A percentile compares a stretch with the other conserved stretches of the same genome.
Conservation (phyloP, 441 rosid species). For the Capsella rubella region DNA sequence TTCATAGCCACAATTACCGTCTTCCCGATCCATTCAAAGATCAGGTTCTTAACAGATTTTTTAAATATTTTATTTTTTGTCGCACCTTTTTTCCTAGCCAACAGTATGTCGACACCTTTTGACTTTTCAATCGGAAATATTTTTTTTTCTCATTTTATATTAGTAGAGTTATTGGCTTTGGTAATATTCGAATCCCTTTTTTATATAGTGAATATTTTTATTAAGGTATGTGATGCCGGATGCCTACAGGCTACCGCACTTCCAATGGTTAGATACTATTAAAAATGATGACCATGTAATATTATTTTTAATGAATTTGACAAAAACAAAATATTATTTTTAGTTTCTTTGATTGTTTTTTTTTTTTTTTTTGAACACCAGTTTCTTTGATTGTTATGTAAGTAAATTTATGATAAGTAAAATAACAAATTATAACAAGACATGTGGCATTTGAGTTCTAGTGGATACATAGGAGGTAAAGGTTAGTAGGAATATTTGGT, state of each 20-base stretch:
- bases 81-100: neutral
- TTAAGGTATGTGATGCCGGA: too few relatives aligned
- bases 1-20: slow-evolving; percentile 92
- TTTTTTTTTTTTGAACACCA: too few relatives aligned
- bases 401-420: too few relatives aligned
- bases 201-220: too few relatives aligned
- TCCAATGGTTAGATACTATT: neutral
- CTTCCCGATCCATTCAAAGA: slow-evolving; percentile 66
- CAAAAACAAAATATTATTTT: too few relatives aligned
- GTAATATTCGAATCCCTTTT: neutral
- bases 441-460: too few relatives aligned
- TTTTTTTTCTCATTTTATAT: neutral
- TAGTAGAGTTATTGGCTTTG: neutral
- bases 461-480: neutral
- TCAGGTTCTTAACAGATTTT: slow-evolving; percentile 53
- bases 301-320: too few relatives aligned
- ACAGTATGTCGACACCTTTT: neutral
- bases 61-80: neutral
- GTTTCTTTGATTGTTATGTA: too few relatives aligned
- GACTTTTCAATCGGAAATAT: neutral
- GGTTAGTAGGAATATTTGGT: neutral
- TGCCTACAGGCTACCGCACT: too few relatives aligned
- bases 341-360: too few relatives aligned
- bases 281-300: too few relatives aligned
- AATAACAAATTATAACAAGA: too few relatives aligned